Evolutionary conservation across 257 asterid genomes (phyloP), one percentile per base, ranked within the genome.

Genomic region (Mitragyna speciosa): DNA sequence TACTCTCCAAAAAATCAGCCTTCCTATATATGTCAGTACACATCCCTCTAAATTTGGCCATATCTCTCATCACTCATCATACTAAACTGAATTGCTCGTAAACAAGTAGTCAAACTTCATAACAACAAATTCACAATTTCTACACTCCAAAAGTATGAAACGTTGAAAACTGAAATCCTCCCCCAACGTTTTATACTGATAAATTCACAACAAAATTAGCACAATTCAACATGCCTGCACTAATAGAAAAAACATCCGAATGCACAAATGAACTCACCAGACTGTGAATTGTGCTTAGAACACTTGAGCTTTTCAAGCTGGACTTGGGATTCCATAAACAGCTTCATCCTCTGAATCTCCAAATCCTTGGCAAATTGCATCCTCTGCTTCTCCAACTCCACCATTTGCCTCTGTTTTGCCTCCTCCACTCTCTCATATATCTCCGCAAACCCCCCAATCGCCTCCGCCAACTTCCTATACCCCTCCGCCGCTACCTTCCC

Each of bases 351-450:
- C 85, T 90, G 97, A 79, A 93, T 85, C 89, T 95, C 99, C 87
- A 95, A 84, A 83, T 95, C 99, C 84, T 88, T 90, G 0, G 95
- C 89, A 79, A 93, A 93, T 77, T 92, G 93, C 95, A 92, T 92
- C 84, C 97, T 90, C 72, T 95, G 94, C 82, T 92, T 93, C 94
- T 95, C 99, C 84, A 92, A 75, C 80, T 95, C 99, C 90, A 93
- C 88, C 90, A 95, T 85, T 83, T 92, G 98, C 84, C 92, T 80
- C 88, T 91, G 97, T 76, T 95, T 95, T 20, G 89, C 91, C 87
- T 73, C 90, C 85, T 93, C 99, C 49, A 95, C 98, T 78, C 88
- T 93, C 90, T 88, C 89, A 70, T 93, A 95, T 54, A 89, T 87
- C 63, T 84, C 82, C 3, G 87, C 95, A n/a, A 95, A 84, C 36